Evolutionary conservation across 306 rosid species (phyloP), one percentile per base, ranked within the genome.

Genomic region (Nissolia schottii): DNA sequence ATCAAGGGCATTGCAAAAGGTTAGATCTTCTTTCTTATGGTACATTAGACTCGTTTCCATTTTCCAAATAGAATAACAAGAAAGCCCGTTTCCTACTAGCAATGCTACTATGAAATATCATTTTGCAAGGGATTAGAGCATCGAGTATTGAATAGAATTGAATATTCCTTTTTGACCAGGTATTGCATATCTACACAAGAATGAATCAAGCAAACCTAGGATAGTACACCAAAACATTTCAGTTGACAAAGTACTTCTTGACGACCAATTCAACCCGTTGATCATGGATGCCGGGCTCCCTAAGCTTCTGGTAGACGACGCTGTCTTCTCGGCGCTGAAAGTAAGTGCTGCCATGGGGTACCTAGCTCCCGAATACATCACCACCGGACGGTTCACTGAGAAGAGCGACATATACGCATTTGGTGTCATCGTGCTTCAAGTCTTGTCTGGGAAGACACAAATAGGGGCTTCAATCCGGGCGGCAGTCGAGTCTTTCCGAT

Each of bases 331-430:
- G 7, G 85, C 91, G 46, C 87, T 92, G 7, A 92, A 92, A 85
- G 79, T 72, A 3, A 92, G 98, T 71, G 98, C 98, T 43, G 96
- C 98, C 35, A 88, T 90, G 98, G 98, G 98, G 77, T 92, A 90
- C 78, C 84, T 92, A 7, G 98, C 98, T 48, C 96, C 96, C 0
- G 98, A 92, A 67, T 92, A 92, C 77, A 75, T 92, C 19, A 90
- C 85, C 2, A 90, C 96, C 2, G 98, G 98, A 49, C 92, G 92
- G 7, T 92, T 92, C 61, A 90, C 98, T 0, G 89, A 88, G 79
- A 90, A 90, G 69, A 92, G 95, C 67, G 98, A 92, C 64, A 37
- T 90, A 70, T 92, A 86, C 40, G 98, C 98, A 23, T 92, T 90
- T 20, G 98, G 98, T 56, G 87, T 92, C 37, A 87, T 92, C 11